These are phyloP conservation scores for Acanthochlamys bracteata DNA, from an alignment of 106 monocot species.

Conservation along the genomic window DNA sequence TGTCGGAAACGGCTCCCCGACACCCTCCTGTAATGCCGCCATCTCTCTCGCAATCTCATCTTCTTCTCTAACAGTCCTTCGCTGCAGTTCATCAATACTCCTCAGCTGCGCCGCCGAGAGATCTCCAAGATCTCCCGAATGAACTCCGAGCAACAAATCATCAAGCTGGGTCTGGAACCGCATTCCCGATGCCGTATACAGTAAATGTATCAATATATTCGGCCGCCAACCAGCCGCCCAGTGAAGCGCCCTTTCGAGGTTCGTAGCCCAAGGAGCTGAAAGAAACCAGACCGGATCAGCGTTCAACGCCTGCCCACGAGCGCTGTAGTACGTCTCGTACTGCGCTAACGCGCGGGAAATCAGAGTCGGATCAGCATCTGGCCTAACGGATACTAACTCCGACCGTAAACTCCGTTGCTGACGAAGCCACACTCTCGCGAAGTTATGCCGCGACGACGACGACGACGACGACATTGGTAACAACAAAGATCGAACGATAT, in stretches of 20 bases:
- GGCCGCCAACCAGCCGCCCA: slow-evolving; percentile 52
- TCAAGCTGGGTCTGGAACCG: slow-evolving; percentile 29
- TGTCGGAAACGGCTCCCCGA: slow-evolving; percentile 1
- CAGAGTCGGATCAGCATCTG: not conserved
- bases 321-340: slow-evolving; percentile 31
- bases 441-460: not conserved
- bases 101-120: slow-evolving; percentile 14
- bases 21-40: slow-evolving; percentile 20
- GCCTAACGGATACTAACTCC: slow-evolving; percentile 12
- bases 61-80: slow-evolving; percentile 28
- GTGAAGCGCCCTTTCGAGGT: slow-evolving; percentile 20
- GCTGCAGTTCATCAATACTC: slow-evolving; percentile 22
- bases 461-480: not conserved
- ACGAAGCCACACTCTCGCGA: slow-evolving; percentile 12
- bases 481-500: too few relatives aligned
- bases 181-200: slow-evolving; percentile 35
- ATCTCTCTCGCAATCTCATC: slow-evolving; percentile 24
- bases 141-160: slow-evolving; percentile 27
- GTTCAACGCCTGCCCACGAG: slow-evolving; percentile 5
- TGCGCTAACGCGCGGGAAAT: slow-evolving; percentile 17
- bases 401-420: slow-evolving; percentile 10
- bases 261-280: slow-evolving; percentile 31
- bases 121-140: slow-evolving; percentile 31
- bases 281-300: slow-evolving; percentile 17
- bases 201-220: slow-evolving; percentile 29